These are phyloP conservation scores for Garcia nutans DNA, from an alignment of 345 rosid genomes.

Conservation along the genomic window DNA sequence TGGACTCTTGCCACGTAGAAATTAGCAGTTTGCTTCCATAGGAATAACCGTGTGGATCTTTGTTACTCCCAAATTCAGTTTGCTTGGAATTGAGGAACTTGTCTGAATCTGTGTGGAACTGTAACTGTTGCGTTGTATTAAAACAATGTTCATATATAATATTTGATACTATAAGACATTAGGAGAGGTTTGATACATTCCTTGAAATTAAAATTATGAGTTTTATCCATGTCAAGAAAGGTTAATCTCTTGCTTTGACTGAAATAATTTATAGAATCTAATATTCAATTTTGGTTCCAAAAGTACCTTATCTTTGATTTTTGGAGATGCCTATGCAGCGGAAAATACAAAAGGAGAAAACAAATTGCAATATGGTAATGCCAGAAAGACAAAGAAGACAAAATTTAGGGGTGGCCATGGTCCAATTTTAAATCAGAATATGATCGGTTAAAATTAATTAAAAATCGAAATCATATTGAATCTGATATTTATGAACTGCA, in stretches of 20 bases:
- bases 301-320: not conserved
- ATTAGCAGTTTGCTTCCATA: not conserved
- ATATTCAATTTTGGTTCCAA: not conserved
- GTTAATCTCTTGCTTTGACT: not conserved
- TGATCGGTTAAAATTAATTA: too few species aligned
- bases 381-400: not conserved
- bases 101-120: not conserved
- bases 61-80: not conserved
- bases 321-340: not conserved
- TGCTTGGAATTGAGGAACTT: slow-evolving; percentile 1
- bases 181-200: not conserved
- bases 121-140: not conserved
- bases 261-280: not conserved
- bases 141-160: not conserved
- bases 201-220: not conserved
- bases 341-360: not conserved
- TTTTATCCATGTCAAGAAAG: not conserved
- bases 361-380: not conserved
- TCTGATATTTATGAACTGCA: too few species aligned
- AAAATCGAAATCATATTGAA: too few species aligned
- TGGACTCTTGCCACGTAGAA: not conserved
- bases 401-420: too few species aligned
- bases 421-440: too few species aligned
- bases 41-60: not conserved
- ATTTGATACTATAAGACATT: not conserved